Evolutionary conservation across 140 eudicot species (phyloP).

Genomic region (Stevia rebaudiana): DNA sequence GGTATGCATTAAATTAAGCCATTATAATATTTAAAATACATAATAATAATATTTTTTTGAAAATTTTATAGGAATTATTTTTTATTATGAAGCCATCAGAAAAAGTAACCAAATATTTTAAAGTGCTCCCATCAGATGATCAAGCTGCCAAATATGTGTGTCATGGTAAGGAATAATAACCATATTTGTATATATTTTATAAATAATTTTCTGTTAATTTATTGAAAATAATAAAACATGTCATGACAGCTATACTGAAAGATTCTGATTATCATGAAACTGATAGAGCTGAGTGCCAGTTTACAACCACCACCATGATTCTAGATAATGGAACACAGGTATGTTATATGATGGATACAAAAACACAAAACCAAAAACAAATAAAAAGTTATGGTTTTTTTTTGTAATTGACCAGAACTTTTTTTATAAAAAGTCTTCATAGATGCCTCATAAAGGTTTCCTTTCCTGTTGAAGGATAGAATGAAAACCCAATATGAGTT

Average conservation of each 20-base stretch:
- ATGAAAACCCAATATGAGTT: too few relatives aligned
- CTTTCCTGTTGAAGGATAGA: too few relatives aligned
- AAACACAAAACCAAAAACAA: too few relatives aligned
- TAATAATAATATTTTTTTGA: neutral
- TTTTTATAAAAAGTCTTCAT: neutral
- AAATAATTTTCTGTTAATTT: neutral
- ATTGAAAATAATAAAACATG: constrained; percentile 15
- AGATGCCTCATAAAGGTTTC: neutral
- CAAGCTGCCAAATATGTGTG: constrained; percentile 82
- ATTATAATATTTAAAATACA: neutral
- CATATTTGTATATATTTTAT: neutral
- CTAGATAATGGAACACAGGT: constrained; percentile 94
- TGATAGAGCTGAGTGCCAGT: constrained; percentile 92
- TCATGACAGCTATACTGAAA: constrained; percentile 79
- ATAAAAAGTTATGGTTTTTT: too few relatives aligned
- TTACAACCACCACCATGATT: constrained; percentile 83
- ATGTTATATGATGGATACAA: neutral
- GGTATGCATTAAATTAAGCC: constrained; percentile 35
- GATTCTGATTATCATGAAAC: constrained; percentile 79
- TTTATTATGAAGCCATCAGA: constrained; percentile 78
- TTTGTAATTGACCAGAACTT: neutral
- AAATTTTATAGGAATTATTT: constrained; percentile 60
- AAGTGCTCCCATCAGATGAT: constrained; percentile 62
- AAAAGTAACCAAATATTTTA: constrained; percentile 44
- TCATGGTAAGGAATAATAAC: constrained; percentile 43